Evolutionary conservation across 805 yeast genomes (phyloP), one percentile per base, ranked within the genome.

Genomic region (Candida saitoana): DNA sequence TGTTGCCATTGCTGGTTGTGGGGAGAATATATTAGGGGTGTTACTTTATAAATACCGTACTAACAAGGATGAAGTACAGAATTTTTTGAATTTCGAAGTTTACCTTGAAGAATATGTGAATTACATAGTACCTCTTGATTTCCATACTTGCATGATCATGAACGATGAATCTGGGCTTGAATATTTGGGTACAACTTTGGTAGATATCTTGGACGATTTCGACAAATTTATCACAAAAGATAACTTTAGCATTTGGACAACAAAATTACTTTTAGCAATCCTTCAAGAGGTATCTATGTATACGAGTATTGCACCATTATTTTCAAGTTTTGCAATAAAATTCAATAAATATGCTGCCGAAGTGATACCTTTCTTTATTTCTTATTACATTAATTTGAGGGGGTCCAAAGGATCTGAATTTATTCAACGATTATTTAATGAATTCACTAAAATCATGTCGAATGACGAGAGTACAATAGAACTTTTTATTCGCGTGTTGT

Each of bases 11-110:
- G 44, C 48, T 3, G 56, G 57, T 4, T 52, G 65, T 39, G 58
- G 71, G 34, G 77, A 76, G 31, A 46, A 67, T 3, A 51, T 71
- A 4, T 32, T 71, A 6, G 78, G 79, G 1, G 66, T 59, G 7
- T 51, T 74, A 14, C 45, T 71, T 1, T 49, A 58, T 43, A 60
- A 57, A 20, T 57, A 52, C 40, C 45, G 50, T n/a, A 35, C 40
- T 29, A 51, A 39, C 9, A 45, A 24, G 7, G 41, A 14, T 12
- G 60, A 55, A 19, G 43, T 59, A 1, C 31, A 25, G 11, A 54
- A 55, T 25, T 52, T 47, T 41, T 16, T 67, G 2, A 50, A 61
- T 5, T 58, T 59, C 41, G 50, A 52, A 5, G 22, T 18, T 1
- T 31, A 56, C 19, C 47, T 54, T 34, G 22, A 47, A 4, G 18